These are phyloP conservation scores for Picochlorum sp. DNA, from an alignment of 139 green algal species.

Conservation along the genomic window DNA sequence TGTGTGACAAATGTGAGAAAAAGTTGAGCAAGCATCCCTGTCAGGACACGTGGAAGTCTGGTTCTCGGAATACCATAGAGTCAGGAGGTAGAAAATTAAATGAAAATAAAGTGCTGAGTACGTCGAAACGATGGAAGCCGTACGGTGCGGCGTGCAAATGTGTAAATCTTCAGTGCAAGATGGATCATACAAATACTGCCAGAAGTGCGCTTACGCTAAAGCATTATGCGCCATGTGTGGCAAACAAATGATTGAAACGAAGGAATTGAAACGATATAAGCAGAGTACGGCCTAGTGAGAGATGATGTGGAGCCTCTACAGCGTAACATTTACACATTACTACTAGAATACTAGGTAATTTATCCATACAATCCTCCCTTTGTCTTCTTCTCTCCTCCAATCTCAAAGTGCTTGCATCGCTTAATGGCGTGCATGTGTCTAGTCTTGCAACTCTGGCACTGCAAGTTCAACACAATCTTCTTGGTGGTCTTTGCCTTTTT, in stretches of 20 bases:
- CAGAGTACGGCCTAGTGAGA: neutral
- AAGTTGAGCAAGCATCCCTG: constrained; percentile 51
- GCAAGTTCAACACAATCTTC: constrained; percentile 98
- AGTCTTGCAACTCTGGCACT: constrained; percentile 92
- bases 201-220: constrained; percentile 58
- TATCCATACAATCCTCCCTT: constrained; percentile 47
- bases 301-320: neutral
- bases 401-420: constrained; percentile 99
- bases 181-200: constrained; percentile 49
- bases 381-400: constrained; percentile 72
- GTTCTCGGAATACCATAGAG: constrained; percentile 34
- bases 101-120: constrained; percentile 67
- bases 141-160: constrained; percentile 52
- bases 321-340: neutral
- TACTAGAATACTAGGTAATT: constrained; percentile 9
- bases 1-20: constrained; percentile 67
- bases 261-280: neutral
- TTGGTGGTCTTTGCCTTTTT: constrained; percentile 99
- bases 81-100: constrained; percentile 55
- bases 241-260: constrained; percentile 5
- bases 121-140: constrained; percentile 45
- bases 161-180: constrained; percentile 49
- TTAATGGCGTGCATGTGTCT: constrained; percentile 93
- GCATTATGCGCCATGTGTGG: constrained; percentile 67
- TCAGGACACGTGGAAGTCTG: constrained; percentile 64